Base-by-base conservation (phyloP, 2,329 filamentous ascomycete species). In the Colletotrichum theobromicola region DNA sequence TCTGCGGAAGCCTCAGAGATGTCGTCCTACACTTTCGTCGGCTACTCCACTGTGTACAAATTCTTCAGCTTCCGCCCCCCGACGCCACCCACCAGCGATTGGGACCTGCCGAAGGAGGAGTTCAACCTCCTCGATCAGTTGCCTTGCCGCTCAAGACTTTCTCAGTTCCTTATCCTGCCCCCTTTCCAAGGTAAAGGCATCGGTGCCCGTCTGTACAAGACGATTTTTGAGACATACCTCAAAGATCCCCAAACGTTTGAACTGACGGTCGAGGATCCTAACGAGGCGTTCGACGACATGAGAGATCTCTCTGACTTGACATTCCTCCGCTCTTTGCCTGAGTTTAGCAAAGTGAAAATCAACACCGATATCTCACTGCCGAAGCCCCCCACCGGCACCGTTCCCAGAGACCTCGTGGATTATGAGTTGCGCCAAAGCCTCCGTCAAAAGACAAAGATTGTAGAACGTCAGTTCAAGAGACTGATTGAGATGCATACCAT, bases 201-300 rank as follows among this genome's bases (percentile, higher is more conserved):
- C 64, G 97, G 96, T 42, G 90, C 92, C 13, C 89, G 91, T 55
- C 91, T 99, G 50, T 99, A 98, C 87, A 91, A 92, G 74, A 89
- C 92, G 63, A 94, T 98, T 77, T 96, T 95, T 80, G 85, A 89
- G 9, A 85, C 92, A 77, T 94, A 94, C 77, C 88, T 94, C 72
- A 87, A 90, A 37, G 90, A 94, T 71, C 83, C 90, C 0, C 92
- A 93, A 75, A 93, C 95, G 9, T 88, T 92, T 69, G 96, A 98
- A 81, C 90, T 99, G 79, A 97, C 96, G 0, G 93, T 99, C 7
- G 97, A 99, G 84, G 96, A 98, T 76, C 97, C 97, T 0, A 98
- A 94, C 80, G 94, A 96, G 81, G 91, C 90, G 1, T 97, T 97
- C 78, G 94, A 97, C 80, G 91, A 95, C 74, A 87, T 97, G 79